phyloP scores from a whole-genome alignment of 148 eudicot species.

The Vaccinium myrtillus region DNA sequence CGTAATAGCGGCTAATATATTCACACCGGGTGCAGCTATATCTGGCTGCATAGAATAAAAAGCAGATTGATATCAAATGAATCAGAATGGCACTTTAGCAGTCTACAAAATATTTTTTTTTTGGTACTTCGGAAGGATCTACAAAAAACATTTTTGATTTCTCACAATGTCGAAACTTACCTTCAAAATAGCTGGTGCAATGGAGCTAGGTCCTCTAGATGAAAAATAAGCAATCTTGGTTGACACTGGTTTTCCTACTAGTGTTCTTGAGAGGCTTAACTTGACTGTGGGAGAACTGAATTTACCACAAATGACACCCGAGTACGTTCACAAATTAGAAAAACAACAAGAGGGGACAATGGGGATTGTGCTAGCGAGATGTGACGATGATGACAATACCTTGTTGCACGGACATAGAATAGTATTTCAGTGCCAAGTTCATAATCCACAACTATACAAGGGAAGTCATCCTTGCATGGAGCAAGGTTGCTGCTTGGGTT shows the following conservation, averaged over 20 bases:
- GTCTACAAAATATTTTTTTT: no score
- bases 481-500: background rate
- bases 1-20: background rate
- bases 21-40: background rate
- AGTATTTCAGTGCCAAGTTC: background rate
- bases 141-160: background rate
- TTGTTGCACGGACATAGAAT: background rate
- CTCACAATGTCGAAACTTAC: background rate
- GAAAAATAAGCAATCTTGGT: background rate
- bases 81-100: background rate
- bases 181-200: background rate
- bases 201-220: background rate
- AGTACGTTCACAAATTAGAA: background rate
- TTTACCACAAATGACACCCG: background rate
- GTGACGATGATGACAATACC: background rate
- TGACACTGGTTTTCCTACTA: background rate
- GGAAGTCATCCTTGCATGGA: background rate
- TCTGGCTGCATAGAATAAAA: background rate
- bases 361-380: background rate
- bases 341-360: background rate
- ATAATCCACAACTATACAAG: conserved; percentile 2
- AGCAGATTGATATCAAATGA: background rate
- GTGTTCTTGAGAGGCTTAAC: background rate
- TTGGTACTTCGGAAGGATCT: no score
- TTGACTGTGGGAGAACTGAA: background rate